Evolutionary conservation across 208 protist genomes (phyloP), one percentile per base, ranked within the genome.

Genomic region (Trypanosoma congolense): DNA sequence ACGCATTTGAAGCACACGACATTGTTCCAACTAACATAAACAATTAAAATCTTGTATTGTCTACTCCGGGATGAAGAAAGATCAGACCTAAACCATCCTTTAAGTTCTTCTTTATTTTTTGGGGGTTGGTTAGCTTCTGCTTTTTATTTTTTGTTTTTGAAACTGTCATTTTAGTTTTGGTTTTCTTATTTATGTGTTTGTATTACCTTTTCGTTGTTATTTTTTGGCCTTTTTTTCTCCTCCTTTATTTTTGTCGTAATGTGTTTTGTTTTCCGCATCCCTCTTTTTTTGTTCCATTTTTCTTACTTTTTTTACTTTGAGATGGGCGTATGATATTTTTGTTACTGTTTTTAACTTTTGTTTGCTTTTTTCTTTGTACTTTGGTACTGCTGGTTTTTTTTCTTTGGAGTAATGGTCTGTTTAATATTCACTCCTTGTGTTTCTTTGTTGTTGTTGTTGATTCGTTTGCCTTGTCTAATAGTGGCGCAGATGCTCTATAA

Each of bases 171-270:
- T 40, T 59, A 51, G 35, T 47, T 8, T 52, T 43, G 24, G 21
- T 55, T 46, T 38, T 5, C 29, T 40, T 61, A 26, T 14, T 59
- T n/a, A 48, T 38, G 0, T 59, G n/a, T 59, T 59, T 59, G 12
- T 47, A 10, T 28, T 38, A 19, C 24, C 25, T 10, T 48, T 51
- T 56, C n/a, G 61, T 48, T 68, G 0, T 46, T 31, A 49, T 19
- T 48, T 53, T 62, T 61, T 40, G 50, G 14, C 59, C 41, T 62
- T 68, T 51, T 53, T 45, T 63, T 51, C 56, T 22, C 55, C 30
- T 24, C n/a, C 24, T 52, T 36, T 43, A 36, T 29, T 16, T 5
- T 40, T 6, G 33, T 30, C 14, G 29, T 50, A 18, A 28, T 35
- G 16, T 62, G 35, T 58, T 69, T 47, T 57, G 52, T 36, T 61